Evolutionary conservation across 495 filamentous ascomycete species (phyloP), one percentile per base, ranked within the genome.

Genomic region (Elasticomyces elasticus): DNA sequence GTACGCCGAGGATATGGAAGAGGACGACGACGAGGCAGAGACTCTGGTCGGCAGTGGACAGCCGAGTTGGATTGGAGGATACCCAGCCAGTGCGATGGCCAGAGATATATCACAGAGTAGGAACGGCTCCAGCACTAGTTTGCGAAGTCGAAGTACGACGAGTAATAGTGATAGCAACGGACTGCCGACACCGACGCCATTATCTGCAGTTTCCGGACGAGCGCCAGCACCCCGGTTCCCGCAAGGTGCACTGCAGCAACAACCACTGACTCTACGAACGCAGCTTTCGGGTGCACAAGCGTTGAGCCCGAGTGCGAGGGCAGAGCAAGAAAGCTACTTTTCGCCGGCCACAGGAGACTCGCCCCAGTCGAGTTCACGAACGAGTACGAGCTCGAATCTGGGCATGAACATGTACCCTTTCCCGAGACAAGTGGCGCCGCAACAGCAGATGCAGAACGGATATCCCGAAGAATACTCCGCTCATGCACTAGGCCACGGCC

Each of bases 111-210:
- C 76, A 0, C 79, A 85, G 71, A 83, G 79, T 40, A 83, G 87
- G 2, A 95, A 89, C 72, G 77, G 79, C 0, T 92, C 87, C 5
- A 92, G 77, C 64, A 81, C 79, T 17, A 94, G 85, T 63, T 71
- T 95, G 33, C 79, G 94, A 42, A 83, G 85, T 48, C 77, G 89
- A 38, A 89, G 89, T 30, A 79, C 81, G 11, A 95, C 88, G 2
- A 78, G 77, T 43, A 87, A 89, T 26, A 90, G 83, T 58, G 75
- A 72, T 37, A 72, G 40, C 1, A 23, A 15, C 17, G 28, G 26
- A 22, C 15, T 40, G 24, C 38, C 24, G 50, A 30, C 22, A 17
- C 38, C 26, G 9, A n/a, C 63, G 70, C 74, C 15, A n/a, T 13
- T 40, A 17, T 40, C 35, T 17, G 35, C 35, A 12, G 35, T 40